These are phyloP conservation scores for Collybia sp. DNA, from an alignment of 768 basidiomycete species.

Conservation along the genomic window DNA sequence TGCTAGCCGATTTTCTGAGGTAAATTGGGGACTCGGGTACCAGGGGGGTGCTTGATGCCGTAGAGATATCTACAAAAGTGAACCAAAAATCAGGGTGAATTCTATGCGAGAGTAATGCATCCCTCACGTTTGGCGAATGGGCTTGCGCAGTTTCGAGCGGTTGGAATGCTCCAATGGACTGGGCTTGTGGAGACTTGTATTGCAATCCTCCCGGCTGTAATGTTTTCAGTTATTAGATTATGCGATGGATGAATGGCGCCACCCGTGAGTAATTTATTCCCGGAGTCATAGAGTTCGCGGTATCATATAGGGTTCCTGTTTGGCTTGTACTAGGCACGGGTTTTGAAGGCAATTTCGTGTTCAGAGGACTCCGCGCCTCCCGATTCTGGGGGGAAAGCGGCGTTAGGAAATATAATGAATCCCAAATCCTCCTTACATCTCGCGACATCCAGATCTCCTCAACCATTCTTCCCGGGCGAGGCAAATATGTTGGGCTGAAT, in stretches of 20 bases:
- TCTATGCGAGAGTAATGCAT: no score
- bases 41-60: no score
- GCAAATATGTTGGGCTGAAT: slow-evolving; percentile 26
- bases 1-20: no score
- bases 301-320: not conserved
- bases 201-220: no score
- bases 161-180: no score
- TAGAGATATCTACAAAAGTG: no score
- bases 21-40: no score
- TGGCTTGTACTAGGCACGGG: not conserved
- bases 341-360: not conserved
- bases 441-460: slow-evolving; percentile 27
- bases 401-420: not conserved
- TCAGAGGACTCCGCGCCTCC: slow-evolving; percentile 1
- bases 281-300: not conserved
- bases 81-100: no score
- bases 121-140: no score
- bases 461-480: slow-evolving; percentile 25
- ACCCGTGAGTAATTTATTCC: not conserved
- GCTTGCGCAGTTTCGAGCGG: no score
- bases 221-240: not conserved
- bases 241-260: not conserved
- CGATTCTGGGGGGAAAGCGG: slow-evolving; percentile 2
- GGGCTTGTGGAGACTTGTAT: no score
- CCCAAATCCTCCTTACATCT: slow-evolving; percentile 16